Base-by-base conservation (phyloP, 768 basidiomycete species). In the Rhodotorula graminis region DNA sequence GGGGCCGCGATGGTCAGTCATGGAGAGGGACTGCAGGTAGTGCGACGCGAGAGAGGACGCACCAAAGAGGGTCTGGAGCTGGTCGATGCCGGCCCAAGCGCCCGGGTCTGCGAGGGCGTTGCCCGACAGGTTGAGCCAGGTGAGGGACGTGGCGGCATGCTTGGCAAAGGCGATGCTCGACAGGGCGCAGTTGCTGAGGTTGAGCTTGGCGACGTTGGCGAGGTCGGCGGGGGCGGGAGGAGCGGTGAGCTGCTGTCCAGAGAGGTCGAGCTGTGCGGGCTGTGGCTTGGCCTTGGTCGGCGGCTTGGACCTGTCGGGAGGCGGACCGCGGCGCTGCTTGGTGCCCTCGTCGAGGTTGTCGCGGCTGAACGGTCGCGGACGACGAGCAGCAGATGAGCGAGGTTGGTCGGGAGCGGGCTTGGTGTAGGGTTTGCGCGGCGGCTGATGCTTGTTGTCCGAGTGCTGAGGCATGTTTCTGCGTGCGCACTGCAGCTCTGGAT, bases 101-200 rank as follows among this genome's bases (percentile, higher is more conserved):
- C 21, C 68, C 3, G 50, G n/a, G 12, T 37, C 64, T 40, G 50
- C 47, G 27, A 75, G 57, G 49, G 59, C 37, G 62, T 75, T 75
- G 52, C 70, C 70, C 46, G 64, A 66, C n/a, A 75, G 61, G 50
- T 75, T 72, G 29, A 75, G 53, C 74, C 74, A 75, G 10, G 74
- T 75, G 23, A 75, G 42, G 7, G 67, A 67, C 27, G 10, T 6
- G 16, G 63, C 71, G 12, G 61, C 70, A 18, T 63, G 46, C 23
- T 46, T 52, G 44, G 67, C 70, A 15, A 62, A 72, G 15, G 50
- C n/a, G 59, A 72, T 66, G 33, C 29, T 56, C n/a, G 63, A 62
- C 40, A 71, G 61, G 23, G 42, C 29, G 61, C 68, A 70, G 44
- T 71, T 67, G 29, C 66, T 50, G 46, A 74, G 55, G 64, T 74